Percentiles rank a stretch among this genome's conserved stretches.
Evolutionary conservation across 352 stramenopile genomes (phyloP).

Genomic region (Pythium dissotocum): DNA sequence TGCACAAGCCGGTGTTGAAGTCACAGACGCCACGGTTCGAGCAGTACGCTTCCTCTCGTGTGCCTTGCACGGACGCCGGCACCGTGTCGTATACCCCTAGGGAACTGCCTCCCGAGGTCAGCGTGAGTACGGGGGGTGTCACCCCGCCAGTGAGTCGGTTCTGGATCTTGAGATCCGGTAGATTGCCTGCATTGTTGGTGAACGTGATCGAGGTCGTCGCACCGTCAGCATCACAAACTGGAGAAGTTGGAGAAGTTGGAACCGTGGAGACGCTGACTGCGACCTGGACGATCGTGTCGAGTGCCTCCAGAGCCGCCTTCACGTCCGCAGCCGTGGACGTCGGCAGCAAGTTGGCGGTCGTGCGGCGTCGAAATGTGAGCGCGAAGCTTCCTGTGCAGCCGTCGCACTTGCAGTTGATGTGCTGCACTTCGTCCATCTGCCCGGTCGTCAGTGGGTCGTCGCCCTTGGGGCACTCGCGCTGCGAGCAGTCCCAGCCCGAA

Average conservation of each 20-base stretch:
- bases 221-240: conserved; percentile 39
- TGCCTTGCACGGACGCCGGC: conserved; percentile 34
- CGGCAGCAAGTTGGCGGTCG: conserved; percentile 52
- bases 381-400: conserved; percentile 55
- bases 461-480: conserved; percentile 52
- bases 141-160: conserved; percentile 38
- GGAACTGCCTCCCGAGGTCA: conserved; percentile 8
- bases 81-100: conserved; percentile 11
- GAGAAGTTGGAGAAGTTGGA: neutral
- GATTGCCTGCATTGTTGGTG: conserved; percentile 61
- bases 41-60: conserved; percentile 70
- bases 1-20: conserved; percentile 59
- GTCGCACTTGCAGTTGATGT: conserved; percentile 53
- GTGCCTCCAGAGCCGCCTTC: conserved; percentile 51
- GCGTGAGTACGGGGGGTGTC: conserved; percentile 12
- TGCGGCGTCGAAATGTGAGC: conserved; percentile 62
- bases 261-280: conserved; percentile 29
- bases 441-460: conserved; percentile 60
- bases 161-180: conserved; percentile 52
- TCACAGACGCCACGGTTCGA: conserved; percentile 82
- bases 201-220: conserved; percentile 67
- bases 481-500: conserved; percentile 62
- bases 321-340: conserved; percentile 38
- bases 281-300: conserved; percentile 60
- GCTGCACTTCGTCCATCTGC: conserved; percentile 45